A percentile compares a stretch with the other conserved stretches of the same genome.
Evolutionary conservation across 768 basidiomycete genomes (phyloP).

Genomic region (Suillus clintonianus): DNA sequence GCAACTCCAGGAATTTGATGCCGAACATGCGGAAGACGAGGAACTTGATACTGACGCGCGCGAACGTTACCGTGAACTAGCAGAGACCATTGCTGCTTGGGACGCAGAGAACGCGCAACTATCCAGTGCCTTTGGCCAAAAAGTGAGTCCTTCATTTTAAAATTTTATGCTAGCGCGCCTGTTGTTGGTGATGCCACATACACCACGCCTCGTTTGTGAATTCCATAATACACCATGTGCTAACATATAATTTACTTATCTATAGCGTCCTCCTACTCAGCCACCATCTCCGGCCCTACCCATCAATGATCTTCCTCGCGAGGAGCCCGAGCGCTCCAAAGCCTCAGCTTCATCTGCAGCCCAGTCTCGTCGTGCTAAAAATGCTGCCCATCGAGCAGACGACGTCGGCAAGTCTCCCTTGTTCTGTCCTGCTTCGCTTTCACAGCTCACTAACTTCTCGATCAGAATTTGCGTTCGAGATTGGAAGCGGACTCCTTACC

Average conservation of each 20-base stretch:
- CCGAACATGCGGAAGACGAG: conserved; percentile 62
- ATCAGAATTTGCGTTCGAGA: conserved; percentile 96
- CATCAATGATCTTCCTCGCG: conserved; percentile 54
- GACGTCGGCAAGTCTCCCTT: conserved; percentile 68
- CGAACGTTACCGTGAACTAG: conserved; percentile 74
- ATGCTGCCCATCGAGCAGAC: conserved; percentile 86
- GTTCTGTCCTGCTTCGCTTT: background rate
- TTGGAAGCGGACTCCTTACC: conserved; percentile 87
- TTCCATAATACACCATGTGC: conserved; percentile 2
- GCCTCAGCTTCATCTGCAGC: conserved; percentile 74
- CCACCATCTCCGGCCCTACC: conserved; percentile 47
- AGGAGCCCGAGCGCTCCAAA: conserved; percentile 62
- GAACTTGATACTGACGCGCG: conserved; percentile 68
- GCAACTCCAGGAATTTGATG: conserved; percentile 73
- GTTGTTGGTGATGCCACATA: background rate
- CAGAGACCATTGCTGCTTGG: conserved; percentile 75
- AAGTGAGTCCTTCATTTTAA: conserved; percentile 45
- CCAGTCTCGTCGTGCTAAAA: conserved; percentile 87
- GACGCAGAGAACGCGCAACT: conserved; percentile 78
- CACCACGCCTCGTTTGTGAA: background rate
- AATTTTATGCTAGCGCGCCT: background rate
- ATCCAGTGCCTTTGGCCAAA: conserved; percentile 63
- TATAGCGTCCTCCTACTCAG: conserved; percentile 49
- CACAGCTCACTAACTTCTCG: conserved; percentile 20
- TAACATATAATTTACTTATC: conserved; percentile 7